Conservation (phyloP, 768 basidiomycete genomes). For the Termitomyces heimii region DNA sequence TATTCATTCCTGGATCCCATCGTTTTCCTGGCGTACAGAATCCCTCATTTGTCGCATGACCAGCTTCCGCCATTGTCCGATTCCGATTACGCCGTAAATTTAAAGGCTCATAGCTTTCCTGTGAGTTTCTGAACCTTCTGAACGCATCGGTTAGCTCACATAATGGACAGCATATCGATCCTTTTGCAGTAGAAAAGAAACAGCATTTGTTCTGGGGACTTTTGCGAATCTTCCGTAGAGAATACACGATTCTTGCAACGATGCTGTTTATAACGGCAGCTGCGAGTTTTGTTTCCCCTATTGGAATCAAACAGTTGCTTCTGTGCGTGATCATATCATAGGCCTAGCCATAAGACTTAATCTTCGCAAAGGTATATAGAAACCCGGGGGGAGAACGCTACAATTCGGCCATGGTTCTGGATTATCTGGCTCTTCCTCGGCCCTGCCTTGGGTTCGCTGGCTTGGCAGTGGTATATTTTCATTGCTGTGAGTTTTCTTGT, state of each 20-base stretch:
- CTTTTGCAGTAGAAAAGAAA: conserved; percentile 29
- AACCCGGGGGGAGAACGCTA: conserved; percentile 37
- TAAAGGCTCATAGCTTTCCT: conserved; percentile 22
- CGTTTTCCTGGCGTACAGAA: conserved; percentile 37
- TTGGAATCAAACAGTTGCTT: conserved; percentile 37
- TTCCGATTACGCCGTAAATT: conserved; percentile 35
- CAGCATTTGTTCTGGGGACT: conserved; percentile 44
- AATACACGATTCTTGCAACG: conserved; percentile 23
- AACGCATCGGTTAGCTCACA: neutral
- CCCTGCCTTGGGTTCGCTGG: conserved; percentile 34
- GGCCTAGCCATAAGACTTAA: neutral
- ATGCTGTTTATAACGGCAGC: conserved; percentile 21
- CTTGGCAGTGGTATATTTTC: conserved; percentile 51
- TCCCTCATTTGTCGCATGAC: conserved; percentile 45
- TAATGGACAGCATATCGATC: conserved; percentile 28
- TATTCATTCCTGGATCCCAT: conserved; percentile 54
- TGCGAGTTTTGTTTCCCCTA: conserved; percentile 27
- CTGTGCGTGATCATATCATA: conserved; percentile 17
- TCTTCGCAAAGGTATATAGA: conserved; percentile 49
- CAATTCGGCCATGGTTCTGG: conserved; percentile 68
- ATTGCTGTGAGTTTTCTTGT: conserved; percentile 27
- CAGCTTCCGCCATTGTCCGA: conserved; percentile 61
- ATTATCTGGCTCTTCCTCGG: conserved; percentile 45
- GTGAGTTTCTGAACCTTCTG: conserved; percentile 13
- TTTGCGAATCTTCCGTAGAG: conserved; percentile 29